phyloP scores from a whole-genome alignment of 495 filamentous ascomycete species.

The Penicillium pulvis region DNA sequence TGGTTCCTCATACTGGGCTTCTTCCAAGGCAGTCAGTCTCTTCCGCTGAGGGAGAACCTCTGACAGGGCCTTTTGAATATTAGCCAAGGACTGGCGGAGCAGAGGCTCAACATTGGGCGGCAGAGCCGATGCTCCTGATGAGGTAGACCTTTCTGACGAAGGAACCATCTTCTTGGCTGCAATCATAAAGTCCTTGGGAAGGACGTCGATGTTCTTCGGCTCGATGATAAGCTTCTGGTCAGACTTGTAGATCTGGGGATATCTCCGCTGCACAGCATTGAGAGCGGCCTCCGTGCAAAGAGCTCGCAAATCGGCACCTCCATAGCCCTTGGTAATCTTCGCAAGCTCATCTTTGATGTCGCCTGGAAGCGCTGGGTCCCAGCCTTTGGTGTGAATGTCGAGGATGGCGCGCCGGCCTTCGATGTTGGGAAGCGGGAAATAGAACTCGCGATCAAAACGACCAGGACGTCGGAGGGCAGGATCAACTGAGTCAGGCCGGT shows the following conservation, averaged over 20 bases:
- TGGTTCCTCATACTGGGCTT: conserved; percentile 90
- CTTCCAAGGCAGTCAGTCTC: conserved; percentile 83
- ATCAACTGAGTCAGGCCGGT: conserved; percentile 96
- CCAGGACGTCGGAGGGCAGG: conserved; percentile 96
- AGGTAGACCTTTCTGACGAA: conserved; percentile 84
- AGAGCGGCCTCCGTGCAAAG: conserved; percentile 96
- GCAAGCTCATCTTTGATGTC: conserved; percentile 83
- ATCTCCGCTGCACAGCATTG: conserved; percentile 95
- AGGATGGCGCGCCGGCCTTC: conserved; percentile 81
- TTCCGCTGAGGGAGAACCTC: conserved; percentile 81
- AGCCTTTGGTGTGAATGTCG: conserved; percentile 93
- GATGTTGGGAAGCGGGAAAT: conserved; percentile 86
- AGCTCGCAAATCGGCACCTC: conserved; percentile 90
- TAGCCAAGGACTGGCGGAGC: conserved; percentile 67
- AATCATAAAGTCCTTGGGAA: conserved; percentile 93
- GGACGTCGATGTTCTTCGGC: conserved; percentile 76
- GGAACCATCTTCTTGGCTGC: conserved; percentile 94
- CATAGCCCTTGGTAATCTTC: conserved; percentile 90
- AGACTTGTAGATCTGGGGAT: conserved; percentile 93
- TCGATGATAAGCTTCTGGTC: conserved; percentile 89
- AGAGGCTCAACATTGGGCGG: conserved; percentile 80
- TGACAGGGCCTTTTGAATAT: conserved; percentile 67
- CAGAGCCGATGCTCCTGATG: conserved; percentile 77
- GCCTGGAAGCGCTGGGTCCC: conserved; percentile 74
- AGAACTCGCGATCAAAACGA: conserved; percentile 96